Conservation (phyloP, 257 asterid species). For the Lithospermum erythrorhizon region DNA sequence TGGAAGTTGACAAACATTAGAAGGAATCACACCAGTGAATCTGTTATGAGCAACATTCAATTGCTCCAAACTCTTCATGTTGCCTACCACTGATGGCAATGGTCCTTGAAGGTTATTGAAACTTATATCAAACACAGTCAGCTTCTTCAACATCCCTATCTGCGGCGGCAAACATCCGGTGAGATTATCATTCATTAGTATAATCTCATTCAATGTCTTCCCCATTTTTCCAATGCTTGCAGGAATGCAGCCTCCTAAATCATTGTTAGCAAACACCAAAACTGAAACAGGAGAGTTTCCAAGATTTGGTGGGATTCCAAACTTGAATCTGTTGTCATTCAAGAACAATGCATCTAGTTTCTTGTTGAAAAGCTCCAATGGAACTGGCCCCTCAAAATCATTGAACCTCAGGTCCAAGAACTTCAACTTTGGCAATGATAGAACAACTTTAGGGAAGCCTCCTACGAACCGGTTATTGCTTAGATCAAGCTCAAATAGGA, state of each 20-base stretch:
- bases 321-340: slow-evolving; percentile 48
- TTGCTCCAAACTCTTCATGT: slow-evolving; percentile 47
- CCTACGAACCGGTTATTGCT: slow-evolving; percentile 69
- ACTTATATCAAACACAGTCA: slow-evolving; percentile 64
- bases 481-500: slow-evolving; percentile 47
- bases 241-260: slow-evolving; percentile 59
- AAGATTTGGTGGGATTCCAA: slow-evolving; percentile 51
- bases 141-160: slow-evolving; percentile 39
- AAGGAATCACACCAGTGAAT: slow-evolving; percentile 49
- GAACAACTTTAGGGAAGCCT: slow-evolving; percentile 48
- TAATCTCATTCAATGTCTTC: slow-evolving; percentile 39
- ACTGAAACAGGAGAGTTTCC: slow-evolving; percentile 68
- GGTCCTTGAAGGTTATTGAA: slow-evolving; percentile 52
- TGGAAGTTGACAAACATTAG: slow-evolving; percentile 42
- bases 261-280: slow-evolving; percentile 57
- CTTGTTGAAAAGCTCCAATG: slow-evolving; percentile 34
- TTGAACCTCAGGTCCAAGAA: slow-evolving; percentile 59
- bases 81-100: slow-evolving; percentile 27
- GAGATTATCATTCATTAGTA: slow-evolving; percentile 49
- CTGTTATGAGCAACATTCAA: slow-evolving; percentile 51
- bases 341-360: slow-evolving; percentile 53
- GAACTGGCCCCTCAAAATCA: slow-evolving; percentile 63
- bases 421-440: slow-evolving; percentile 37
- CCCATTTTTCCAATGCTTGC: slow-evolving; percentile 56
- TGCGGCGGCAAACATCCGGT: slow-evolving; percentile 56